A percentile compares a stretch with the other conserved stretches of the same genome.
phyloP scores from a whole-genome alignment of 108 stramenopile genomes.

The Skeletonema grethae region DNA sequence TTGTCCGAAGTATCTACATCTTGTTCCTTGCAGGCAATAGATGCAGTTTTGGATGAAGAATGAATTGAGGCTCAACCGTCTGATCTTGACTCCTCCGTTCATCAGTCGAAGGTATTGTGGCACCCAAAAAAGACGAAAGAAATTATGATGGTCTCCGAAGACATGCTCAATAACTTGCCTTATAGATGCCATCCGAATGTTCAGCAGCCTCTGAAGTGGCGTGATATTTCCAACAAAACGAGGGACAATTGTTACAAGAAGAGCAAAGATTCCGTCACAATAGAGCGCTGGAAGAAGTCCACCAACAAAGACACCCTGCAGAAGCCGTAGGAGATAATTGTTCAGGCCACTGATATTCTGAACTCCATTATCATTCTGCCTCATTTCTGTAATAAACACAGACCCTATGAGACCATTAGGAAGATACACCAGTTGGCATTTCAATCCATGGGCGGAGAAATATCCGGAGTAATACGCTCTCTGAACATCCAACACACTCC shows the following conservation, averaged over 20 bases:
- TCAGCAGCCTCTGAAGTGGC: neutral
- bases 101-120: neutral
- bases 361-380: constrained; percentile 33
- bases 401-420: constrained; percentile 28
- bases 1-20: constrained; percentile 9
- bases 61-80: neutral
- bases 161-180: constrained; percentile 10
- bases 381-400: constrained; percentile 24
- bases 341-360: constrained; percentile 26
- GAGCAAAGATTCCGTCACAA: constrained; percentile 7
- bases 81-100: neutral
- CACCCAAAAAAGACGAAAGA: neutral
- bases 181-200: constrained; percentile 3
- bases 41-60: constrained; percentile 7
- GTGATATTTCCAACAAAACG: neutral
- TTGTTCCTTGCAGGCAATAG: constrained; percentile 5
- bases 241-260: constrained; percentile 16
- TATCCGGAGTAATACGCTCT: constrained; percentile 37
- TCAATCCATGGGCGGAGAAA: constrained; percentile 16
- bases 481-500: constrained; percentile 32
- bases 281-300: constrained; percentile 11
- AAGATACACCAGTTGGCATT: constrained; percentile 13
- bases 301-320: neutral
- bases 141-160: constrained; percentile 5
- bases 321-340: constrained; percentile 8